Conservation (phyloP, 2,329 filamentous ascomycete species). For the Leptographium galeiforme region DNA sequence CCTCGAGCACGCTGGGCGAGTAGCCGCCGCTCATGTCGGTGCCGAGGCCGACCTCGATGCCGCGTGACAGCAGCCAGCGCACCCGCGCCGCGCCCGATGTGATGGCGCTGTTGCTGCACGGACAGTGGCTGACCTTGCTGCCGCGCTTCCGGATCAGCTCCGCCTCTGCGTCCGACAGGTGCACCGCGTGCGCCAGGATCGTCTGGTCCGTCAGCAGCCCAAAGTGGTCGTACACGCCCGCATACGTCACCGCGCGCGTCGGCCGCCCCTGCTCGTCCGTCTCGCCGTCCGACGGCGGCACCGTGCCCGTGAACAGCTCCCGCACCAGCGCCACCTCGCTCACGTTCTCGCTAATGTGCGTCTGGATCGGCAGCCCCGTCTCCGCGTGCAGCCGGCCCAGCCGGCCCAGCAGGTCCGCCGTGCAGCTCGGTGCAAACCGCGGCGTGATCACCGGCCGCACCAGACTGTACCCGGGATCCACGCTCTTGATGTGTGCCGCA, state of each 20-base stretch:
- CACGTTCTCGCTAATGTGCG: conserved; percentile 77
- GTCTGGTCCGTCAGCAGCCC: conserved; percentile 59
- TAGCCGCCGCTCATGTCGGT: conserved; percentile 90
- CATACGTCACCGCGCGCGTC: conserved; percentile 38
- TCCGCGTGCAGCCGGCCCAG: conserved; percentile 53
- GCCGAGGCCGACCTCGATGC: conserved; percentile 70
- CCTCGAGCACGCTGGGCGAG: conserved; percentile 65
- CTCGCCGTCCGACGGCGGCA: conserved; percentile 17
- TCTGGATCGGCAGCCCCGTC: conserved; percentile 61
- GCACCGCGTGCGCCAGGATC: conserved; percentile 75
- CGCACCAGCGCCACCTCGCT: conserved; percentile 60
- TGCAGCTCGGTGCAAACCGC: conserved; percentile 53
- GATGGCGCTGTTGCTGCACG: conserved; percentile 71
- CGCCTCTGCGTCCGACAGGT: conserved; percentile 56
- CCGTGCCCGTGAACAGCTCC: conserved; percentile 41
- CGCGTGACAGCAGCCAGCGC: conserved; percentile 57
- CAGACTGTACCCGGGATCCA: conserved; percentile 53
- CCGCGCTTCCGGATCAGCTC: conserved; percentile 45
- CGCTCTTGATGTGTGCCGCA: conserved; percentile 49
- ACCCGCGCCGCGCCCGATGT: conserved; percentile 69
- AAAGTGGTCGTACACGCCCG: conserved; percentile 63
- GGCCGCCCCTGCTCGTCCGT: not conserved
- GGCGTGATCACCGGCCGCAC: conserved; percentile 72
- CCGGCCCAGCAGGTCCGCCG: conserved; percentile 40
- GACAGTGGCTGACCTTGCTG: conserved; percentile 71